These are phyloP conservation scores for Kodamaea restingae DNA, from an alignment of 805 yeast species.

Conservation along the genomic window DNA sequence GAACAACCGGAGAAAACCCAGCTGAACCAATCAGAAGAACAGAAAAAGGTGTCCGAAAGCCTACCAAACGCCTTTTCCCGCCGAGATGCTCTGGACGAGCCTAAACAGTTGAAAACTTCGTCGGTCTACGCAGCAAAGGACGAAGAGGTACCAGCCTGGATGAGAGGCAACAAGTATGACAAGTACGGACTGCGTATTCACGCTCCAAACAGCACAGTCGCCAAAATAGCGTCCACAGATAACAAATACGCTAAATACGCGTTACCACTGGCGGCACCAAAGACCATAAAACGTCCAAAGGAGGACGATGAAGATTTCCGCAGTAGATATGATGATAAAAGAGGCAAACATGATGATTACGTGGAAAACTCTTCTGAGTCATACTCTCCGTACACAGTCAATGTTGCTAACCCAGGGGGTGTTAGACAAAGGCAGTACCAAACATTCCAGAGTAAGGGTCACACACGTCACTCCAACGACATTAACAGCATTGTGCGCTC, in stretches of 20 bases:
- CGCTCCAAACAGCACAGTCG: background rate
- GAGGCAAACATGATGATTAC: background rate
- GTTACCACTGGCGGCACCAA: background rate
- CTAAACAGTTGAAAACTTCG: constrained; percentile 7
- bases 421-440: constrained; percentile 21
- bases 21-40: no score
- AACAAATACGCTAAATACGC: constrained; percentile 19
- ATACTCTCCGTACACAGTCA: constrained; percentile 1
- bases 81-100: constrained; percentile 13
- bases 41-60: constrained; percentile 9
- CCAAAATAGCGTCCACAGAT: constrained; percentile 1
- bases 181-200: constrained; percentile 31
- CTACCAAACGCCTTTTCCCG: constrained; percentile 22
- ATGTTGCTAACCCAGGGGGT: constrained; percentile 5
- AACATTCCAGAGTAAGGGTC: constrained; percentile 36
- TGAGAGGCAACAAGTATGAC: constrained; percentile 37
- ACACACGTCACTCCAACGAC: constrained; percentile 32
- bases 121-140: constrained; percentile 27
- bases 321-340: no score
- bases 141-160: constrained; percentile 37
- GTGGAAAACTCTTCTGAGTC: background rate
- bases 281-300: constrained; percentile 9
- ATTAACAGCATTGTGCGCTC: constrained; percentile 68
- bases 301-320: constrained; percentile 8
- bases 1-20: no score